Percentiles rank a stretch among this genome's conserved stretches.
phyloP scores from a whole-genome alignment of 116 monocot genomes.

The Trichopus zeylanicus region DNA sequence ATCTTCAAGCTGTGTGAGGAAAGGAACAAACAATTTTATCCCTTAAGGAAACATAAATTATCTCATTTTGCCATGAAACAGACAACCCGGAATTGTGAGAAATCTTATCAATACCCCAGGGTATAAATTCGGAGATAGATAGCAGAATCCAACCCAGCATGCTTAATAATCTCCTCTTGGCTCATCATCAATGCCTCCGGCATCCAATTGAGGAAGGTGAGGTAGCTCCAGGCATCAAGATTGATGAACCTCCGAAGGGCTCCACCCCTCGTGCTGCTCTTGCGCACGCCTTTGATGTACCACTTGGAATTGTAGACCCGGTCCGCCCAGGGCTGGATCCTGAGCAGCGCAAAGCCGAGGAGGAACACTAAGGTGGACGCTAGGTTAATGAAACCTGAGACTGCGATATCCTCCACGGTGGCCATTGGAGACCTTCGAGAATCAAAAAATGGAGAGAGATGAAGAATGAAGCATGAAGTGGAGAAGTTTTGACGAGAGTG shows the following conservation, averaged over 20 bases:
- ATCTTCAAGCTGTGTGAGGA: constrained; percentile 64
- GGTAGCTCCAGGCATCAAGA: constrained; percentile 55
- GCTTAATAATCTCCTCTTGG: constrained; percentile 57
- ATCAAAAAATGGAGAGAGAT: background rate
- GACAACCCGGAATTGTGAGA: no score
- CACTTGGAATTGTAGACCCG: constrained; percentile 81
- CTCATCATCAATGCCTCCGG: constrained; percentile 69
- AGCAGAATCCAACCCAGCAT: constrained; percentile 93
- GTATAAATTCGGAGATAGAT: constrained; percentile 82
- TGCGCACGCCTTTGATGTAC: constrained; percentile 46
- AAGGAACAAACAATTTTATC: background rate
- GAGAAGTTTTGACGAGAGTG: no score
- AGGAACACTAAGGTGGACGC: constrained; percentile 54
- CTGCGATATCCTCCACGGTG: constrained; percentile 64
- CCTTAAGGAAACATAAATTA: no score
- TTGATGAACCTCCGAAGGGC: constrained; percentile 54
- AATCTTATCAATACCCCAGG: constrained; percentile 49
- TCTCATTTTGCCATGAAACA: no score
- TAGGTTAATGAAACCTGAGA: constrained; percentile 88
- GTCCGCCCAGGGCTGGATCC: constrained; percentile 80
- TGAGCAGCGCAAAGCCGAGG: constrained; percentile 68
- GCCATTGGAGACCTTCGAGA: constrained; percentile 35
- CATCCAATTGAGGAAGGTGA: constrained; percentile 82
- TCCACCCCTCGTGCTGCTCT: constrained; percentile 21
- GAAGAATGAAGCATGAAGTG: no score